These are phyloP conservation scores for Yamadazyma paraphyllophila DNA, from an alignment of 805 yeast species.

Conservation along the genomic window DNA sequence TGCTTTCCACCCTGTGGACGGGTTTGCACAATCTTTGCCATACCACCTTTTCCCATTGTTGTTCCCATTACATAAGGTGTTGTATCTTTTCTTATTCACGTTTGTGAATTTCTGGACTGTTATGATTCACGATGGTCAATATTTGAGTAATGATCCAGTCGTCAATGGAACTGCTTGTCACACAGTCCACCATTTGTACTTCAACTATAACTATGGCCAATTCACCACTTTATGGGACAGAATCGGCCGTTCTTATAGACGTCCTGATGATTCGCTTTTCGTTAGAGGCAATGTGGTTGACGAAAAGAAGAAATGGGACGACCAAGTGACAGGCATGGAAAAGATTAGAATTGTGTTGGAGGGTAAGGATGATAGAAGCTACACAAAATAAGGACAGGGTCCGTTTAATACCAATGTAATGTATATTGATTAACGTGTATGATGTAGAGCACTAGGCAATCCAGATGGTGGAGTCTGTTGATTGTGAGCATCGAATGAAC, in stretches of 20 bases:
- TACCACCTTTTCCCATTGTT: slow-evolving; percentile 90
- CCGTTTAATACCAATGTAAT: not conserved
- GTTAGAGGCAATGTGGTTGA: slow-evolving; percentile 46
- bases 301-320: slow-evolving; percentile 61
- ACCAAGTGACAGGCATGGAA: slow-evolving; percentile 75
- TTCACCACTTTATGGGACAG: slow-evolving; percentile 98
- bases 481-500: no score
- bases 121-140: slow-evolving; percentile 98
- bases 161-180: slow-evolving; percentile 99
- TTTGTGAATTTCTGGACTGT: slow-evolving; percentile 98
- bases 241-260: slow-evolving; percentile 88
- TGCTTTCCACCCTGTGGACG: slow-evolving; percentile 98
- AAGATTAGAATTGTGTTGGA: slow-evolving; percentile 75
- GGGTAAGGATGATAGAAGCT: slow-evolving; percentile 76
- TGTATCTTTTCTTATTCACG: slow-evolving; percentile 78
- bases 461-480: no score
- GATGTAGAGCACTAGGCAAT: no score
- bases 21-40: slow-evolving; percentile 88
- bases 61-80: slow-evolving; percentile 87
- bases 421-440: not conserved
- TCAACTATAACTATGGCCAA: slow-evolving; percentile 98
- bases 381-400: slow-evolving; percentile 22
- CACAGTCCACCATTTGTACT: slow-evolving; percentile 93
- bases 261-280: slow-evolving; percentile 85
- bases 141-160: slow-evolving; percentile 86